Conservation (phyloP, 2,329 filamentous ascomycete genomes). For the Penicillium psychrosexuale region DNA sequence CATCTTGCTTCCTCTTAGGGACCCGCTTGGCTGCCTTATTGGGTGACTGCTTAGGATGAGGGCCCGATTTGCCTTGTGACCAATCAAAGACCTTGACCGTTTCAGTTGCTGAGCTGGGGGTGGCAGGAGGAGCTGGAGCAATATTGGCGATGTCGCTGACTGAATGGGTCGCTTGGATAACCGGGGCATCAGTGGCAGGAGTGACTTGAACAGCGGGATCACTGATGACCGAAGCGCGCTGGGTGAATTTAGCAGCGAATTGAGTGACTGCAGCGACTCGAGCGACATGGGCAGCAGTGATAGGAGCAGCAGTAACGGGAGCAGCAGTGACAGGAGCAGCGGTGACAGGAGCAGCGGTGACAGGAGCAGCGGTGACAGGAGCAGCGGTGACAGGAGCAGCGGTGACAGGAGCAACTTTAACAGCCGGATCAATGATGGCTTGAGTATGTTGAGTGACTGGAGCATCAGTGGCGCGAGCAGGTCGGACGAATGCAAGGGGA, state of each 20-base stretch:
- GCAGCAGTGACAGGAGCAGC: not conserved
- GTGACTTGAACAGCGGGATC: not conserved
- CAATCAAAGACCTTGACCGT: not conserved
- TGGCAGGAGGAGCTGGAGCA: not conserved
- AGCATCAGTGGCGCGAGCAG: not conserved
- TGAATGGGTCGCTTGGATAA: not conserved
- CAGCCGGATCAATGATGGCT: not conserved
- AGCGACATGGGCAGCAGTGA: not conserved
- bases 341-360: not conserved
- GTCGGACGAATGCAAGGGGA: not conserved
- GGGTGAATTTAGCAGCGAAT: not conserved
- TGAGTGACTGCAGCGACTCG: not conserved
- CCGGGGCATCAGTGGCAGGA: not conserved
- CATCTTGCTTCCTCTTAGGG: not conserved
- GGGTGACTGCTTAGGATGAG: not conserved
- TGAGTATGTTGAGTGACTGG: not conserved
- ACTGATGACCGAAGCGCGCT: not conserved
- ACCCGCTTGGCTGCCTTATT: not conserved
- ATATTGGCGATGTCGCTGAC: not conserved
- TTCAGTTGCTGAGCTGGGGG: not conserved
- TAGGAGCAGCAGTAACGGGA: not conserved
- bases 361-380: no score
- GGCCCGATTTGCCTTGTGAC: not conserved
- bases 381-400: not conserved
- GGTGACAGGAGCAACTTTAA: not conserved